Conservation (phyloP, 225 moss, liverwort and hornwort genomes). For the Sphagnum tenellum region DNA sequence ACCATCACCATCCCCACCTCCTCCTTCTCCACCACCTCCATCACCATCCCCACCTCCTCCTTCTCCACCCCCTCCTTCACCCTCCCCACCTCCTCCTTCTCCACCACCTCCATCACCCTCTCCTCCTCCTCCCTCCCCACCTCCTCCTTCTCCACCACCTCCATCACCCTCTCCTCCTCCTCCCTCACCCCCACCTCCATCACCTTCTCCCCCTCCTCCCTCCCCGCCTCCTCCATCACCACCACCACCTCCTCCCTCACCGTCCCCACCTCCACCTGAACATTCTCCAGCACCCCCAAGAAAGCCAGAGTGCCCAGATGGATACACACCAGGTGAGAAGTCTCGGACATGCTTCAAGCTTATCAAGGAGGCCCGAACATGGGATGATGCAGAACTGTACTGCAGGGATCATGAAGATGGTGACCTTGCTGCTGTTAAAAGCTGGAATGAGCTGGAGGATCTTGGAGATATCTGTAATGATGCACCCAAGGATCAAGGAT, state of each 20-base stretch:
- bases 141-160: conserved; percentile 1
- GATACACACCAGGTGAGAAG: conserved; percentile 14
- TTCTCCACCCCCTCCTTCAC: background rate
- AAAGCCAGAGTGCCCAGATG: conserved; percentile 6
- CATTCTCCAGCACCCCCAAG: conserved; percentile 10
- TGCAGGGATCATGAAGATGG: conserved; percentile 27
- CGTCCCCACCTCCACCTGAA: background rate
- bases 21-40: conserved; percentile 2
- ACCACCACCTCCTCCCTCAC: conserved; percentile 18
- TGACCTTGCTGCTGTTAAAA: conserved; percentile 26
- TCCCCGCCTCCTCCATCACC: conserved; percentile 7
- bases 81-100: background rate
- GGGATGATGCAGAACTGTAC: conserved; percentile 30
- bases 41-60: background rate
- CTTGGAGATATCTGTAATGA: conserved; percentile 15
- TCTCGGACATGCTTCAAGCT: conserved; percentile 33
- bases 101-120: background rate
- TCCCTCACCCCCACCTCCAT: conserved; percentile 1
- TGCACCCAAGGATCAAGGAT: conserved; percentile 12
- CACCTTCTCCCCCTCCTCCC: background rate
- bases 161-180: conserved; percentile 7
- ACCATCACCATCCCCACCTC: conserved; percentile 10
- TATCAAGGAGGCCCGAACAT: conserved; percentile 17
- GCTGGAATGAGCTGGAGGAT: conserved; percentile 32
- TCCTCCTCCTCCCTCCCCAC: background rate